Percentiles rank a stretch among this genome's conserved stretches.
These are phyloP conservation scores for Picochlorum sp. DNA, from an alignment of 139 green algal genomes.

Conservation along the genomic window DNA sequence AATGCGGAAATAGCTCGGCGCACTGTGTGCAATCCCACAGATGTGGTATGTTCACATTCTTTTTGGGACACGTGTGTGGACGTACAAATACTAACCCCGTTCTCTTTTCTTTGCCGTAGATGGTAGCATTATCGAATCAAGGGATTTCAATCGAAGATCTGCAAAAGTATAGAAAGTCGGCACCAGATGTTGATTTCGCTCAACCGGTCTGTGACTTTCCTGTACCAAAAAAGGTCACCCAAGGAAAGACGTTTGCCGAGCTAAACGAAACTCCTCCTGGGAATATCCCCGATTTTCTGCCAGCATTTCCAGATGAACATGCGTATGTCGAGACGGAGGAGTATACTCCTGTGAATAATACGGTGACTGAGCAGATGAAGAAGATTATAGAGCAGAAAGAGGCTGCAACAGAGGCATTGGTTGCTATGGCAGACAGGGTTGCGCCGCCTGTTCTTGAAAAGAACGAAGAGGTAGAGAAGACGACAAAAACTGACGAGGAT, in stretches of 20 bases:
- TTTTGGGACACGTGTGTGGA: background rate
- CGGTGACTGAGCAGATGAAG: background rate
- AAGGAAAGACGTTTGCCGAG: conserved; percentile 25
- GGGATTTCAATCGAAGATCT: conserved; percentile 49
- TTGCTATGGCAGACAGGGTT: background rate
- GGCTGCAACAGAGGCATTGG: background rate
- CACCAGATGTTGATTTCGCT: conserved; percentile 56
- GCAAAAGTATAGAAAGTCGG: conserved; percentile 11
- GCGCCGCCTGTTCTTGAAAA: background rate
- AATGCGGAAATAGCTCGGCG: conserved; percentile 70
- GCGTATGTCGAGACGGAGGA: conserved; percentile 43
- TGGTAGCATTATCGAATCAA: conserved; percentile 67
- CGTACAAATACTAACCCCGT: background rate
- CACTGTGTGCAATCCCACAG: conserved; percentile 54
- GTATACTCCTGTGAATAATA: conserved; percentile 39
- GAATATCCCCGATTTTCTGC: conserved; percentile 70
- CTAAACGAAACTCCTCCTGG: conserved; percentile 42
- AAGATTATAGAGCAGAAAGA: background rate
- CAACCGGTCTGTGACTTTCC: conserved; percentile 55
- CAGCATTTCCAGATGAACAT: conserved; percentile 72
- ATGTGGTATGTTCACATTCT: conserved; percentile 36
- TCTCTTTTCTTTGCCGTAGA: conserved; percentile 12
- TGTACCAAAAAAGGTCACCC: background rate
- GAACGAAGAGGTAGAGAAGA: background rate
- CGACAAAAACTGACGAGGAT: conserved; percentile 6